A percentile compares a stretch with the other conserved stretches of the same genome.
Evolutionary conservation across 345 rosid genomes (phyloP).

Genomic region (Geranium rotundifolium): DNA sequence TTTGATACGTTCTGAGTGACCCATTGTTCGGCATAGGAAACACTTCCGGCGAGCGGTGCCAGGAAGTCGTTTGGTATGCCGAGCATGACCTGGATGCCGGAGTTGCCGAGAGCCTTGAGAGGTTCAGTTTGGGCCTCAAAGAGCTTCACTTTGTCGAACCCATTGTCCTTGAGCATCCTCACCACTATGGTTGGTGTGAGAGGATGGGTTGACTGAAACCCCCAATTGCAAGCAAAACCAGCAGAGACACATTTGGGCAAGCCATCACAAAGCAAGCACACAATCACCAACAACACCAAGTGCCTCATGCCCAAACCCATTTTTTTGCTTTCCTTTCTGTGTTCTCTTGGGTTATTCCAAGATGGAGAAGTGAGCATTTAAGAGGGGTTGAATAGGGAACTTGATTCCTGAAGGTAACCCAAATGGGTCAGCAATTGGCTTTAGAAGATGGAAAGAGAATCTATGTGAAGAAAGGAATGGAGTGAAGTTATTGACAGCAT

Average conservation of each 20-base stretch:
- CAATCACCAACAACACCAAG: constrained; percentile 13
- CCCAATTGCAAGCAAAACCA: constrained; percentile 85
- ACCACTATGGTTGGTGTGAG: constrained; percentile 53
- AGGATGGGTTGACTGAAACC: constrained; percentile 55
- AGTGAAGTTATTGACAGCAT: constrained; percentile 11
- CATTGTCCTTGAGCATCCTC: constrained; percentile 58
- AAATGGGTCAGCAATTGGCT: constrained; percentile 3
- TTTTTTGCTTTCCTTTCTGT: too few species aligned
- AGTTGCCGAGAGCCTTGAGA: constrained; percentile 65
- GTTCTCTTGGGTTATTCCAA: neutral
- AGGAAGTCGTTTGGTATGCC: constrained; percentile 85
- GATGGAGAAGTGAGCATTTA: constrained; percentile 23
- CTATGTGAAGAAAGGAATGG: constrained; percentile 16
- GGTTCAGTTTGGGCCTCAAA: constrained; percentile 83
- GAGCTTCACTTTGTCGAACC: constrained; percentile 76
- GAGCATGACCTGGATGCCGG: constrained; percentile 86
- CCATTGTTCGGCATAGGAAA: constrained; percentile 48
- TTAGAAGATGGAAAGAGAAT: neutral
- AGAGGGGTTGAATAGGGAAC: constrained; percentile 20
- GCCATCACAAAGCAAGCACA: constrained; percentile 11
- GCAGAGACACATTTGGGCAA: constrained; percentile 3
- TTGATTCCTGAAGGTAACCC: constrained; percentile 27
- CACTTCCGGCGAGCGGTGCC: constrained; percentile 46
- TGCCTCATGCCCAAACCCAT: constrained; percentile 21
- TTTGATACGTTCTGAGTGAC: constrained; percentile 63